Evolutionary conservation across 495 filamentous ascomycete genomes (phyloP).

Genomic region (Xanthoparmelia taractica): DNA sequence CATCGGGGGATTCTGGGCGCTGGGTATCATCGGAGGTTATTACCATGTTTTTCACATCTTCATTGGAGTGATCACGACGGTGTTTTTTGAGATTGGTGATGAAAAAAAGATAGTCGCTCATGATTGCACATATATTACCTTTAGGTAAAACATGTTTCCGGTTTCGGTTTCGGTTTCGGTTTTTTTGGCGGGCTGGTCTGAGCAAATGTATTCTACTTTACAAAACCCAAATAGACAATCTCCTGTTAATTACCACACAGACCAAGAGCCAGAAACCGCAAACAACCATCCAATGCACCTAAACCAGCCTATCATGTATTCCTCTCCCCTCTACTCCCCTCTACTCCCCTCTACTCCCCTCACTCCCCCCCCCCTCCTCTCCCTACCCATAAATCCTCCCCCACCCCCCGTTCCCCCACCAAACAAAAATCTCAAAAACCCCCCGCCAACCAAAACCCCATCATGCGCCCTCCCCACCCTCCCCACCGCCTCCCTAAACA

Average conservation of each 20-base stretch:
- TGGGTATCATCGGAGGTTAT: constrained; percentile 2
- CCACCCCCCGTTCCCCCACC: too few species aligned
- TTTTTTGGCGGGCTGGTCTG: neutral
- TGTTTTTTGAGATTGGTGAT: constrained; percentile 5
- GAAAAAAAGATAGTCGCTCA: constrained; percentile 8
- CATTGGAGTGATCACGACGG: too few species aligned
- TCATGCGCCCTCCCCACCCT: constrained; percentile 64
- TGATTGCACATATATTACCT: constrained; percentile 17
- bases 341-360: neutral
- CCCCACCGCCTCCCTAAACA: constrained; percentile 56
- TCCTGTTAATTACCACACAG: constrained; percentile 2
- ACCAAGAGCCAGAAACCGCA: neutral
- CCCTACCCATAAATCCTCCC: too few species aligned
- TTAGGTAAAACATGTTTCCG: neutral
- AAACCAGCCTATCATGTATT: neutral
- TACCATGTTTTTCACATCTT: constrained; percentile 14
- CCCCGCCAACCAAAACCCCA: constrained; percentile 58
- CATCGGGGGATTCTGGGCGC: constrained; percentile 11
- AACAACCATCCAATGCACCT: neutral
- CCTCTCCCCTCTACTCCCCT: neutral
- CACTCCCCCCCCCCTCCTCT: too few species aligned
- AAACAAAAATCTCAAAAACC: constrained; percentile 73
- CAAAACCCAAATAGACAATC: constrained; percentile 16
- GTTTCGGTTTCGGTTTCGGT: neutral
- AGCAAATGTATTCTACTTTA: constrained; percentile 10